Percentiles rank a stretch among this genome's conserved stretches.
These are phyloP conservation scores for Apodospora peruviana DNA, from an alignment of 495 filamentous ascomycete species.

Conservation along the genomic window DNA sequence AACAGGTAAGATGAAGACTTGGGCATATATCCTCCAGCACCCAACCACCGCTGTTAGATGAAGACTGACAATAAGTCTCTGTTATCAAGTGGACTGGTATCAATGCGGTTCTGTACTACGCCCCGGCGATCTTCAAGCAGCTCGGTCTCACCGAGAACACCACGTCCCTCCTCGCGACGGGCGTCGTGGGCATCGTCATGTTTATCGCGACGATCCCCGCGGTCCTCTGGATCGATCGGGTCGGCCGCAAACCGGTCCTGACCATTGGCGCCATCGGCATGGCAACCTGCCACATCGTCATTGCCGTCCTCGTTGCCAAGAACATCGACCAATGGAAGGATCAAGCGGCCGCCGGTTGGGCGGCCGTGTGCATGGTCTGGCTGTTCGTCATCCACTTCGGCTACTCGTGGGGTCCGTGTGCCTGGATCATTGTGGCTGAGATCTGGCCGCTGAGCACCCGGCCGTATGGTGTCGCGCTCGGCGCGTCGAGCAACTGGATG, in stretches of 20 bases:
- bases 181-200: conserved; percentile 76
- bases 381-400: conserved; percentile 79
- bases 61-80: not conserved
- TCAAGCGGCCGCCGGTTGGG: conserved; percentile 68
- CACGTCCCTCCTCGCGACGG: conserved; percentile 67
- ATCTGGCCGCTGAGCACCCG: conserved; percentile 72
- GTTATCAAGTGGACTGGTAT: conserved; percentile 61
- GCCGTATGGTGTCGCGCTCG: conserved; percentile 67
- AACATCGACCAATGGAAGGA: conserved; percentile 52
- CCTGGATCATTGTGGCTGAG: conserved; percentile 69
- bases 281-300: conserved; percentile 62
- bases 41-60: too few relatives aligned
- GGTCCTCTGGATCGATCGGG: conserved; percentile 59
- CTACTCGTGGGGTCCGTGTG: conserved; percentile 66
- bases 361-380: conserved; percentile 74
- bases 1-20: conserved; percentile 53
- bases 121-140: conserved; percentile 65
- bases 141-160: conserved; percentile 61
- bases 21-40: too few relatives aligned
- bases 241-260: conserved; percentile 54
- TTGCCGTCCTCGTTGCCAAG: conserved; percentile 65
- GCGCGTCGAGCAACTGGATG: conserved; percentile 59
- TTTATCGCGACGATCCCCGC: conserved; percentile 62
- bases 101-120: conserved; percentile 68
- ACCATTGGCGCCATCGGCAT: conserved; percentile 54